Evolutionary conservation across 805 yeast genomes (phyloP).

Genomic region (Hanseniaspora guilliermondii): DNA sequence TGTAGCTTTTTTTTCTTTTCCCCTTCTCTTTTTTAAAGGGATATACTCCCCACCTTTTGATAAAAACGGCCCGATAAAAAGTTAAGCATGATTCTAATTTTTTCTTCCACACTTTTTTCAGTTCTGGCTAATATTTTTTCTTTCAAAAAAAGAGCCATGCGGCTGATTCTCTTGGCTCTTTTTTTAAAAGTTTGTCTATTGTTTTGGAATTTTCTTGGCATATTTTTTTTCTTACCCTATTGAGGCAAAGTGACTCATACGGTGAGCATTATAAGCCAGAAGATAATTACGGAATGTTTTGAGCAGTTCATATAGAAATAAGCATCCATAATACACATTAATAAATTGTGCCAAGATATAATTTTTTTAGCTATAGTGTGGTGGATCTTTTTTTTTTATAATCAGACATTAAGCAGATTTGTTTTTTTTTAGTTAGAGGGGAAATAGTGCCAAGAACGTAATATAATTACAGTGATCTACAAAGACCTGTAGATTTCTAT

Average conservation of each 20-base stretch:
- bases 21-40: too few species aligned
- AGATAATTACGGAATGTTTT: background rate
- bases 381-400: background rate
- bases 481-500: too few species aligned
- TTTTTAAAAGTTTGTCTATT: background rate
- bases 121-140: background rate
- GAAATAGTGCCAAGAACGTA: background rate
- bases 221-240: background rate
- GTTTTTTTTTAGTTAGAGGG: background rate
- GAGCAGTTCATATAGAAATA: too few species aligned
- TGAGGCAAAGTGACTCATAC: background rate
- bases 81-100: background rate
- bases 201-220: background rate
- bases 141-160: slow-evolving; percentile 6
- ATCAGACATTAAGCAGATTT: background rate
- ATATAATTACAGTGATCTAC: background rate
- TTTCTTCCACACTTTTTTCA: too few species aligned
- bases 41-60: too few species aligned
- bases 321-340: too few species aligned
- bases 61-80: too few species aligned
- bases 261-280: background rate
- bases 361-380: too few species aligned
- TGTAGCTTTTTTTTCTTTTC: too few species aligned
- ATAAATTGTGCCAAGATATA: background rate
- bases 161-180: slow-evolving; percentile 10